Evolutionary conservation across 2,329 filamentous ascomycete species (phyloP).

Genomic region (Penicillium sp.): DNA sequence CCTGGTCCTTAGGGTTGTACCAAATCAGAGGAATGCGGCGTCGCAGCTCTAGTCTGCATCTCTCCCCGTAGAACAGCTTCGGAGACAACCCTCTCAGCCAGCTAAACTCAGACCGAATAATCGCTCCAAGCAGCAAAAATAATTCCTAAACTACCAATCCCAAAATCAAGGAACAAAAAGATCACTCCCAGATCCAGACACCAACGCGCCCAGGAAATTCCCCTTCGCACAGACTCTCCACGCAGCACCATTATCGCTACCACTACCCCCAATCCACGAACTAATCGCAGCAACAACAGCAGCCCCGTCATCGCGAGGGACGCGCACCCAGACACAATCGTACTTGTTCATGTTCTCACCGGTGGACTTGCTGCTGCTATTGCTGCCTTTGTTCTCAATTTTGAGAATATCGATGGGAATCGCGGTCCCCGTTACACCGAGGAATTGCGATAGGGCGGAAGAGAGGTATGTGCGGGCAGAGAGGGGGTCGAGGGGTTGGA

Average conservation of each 20-base stretch:
- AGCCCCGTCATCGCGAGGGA: conserved; percentile 52
- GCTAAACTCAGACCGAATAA: background rate
- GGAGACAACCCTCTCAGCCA: background rate
- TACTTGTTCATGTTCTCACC: conserved; percentile 15
- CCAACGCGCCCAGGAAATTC: conserved; percentile 44
- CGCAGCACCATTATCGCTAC: conserved; percentile 37
- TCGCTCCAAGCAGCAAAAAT: background rate
- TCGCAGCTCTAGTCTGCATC: background rate
- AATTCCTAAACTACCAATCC: background rate
- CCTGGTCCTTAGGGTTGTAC: background rate
- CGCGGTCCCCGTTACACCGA: conserved; percentile 54
- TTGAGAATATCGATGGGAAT: conserved; percentile 57
- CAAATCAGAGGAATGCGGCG: background rate
- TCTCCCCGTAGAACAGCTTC: background rate
- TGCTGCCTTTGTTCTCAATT: conserved; percentile 30
- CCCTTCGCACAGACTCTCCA: conserved; percentile 49
- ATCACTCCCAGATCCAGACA: conserved; percentile 42
- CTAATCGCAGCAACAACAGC: conserved; percentile 53
- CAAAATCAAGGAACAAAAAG: conserved; percentile 41
- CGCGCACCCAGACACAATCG: conserved; percentile 49
- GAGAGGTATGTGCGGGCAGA: conserved; percentile 54
- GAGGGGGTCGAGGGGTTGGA: conserved; percentile 49
- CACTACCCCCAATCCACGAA: conserved; percentile 51
- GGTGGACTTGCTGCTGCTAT: conserved; percentile 6
- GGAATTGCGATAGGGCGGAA: conserved; percentile 54